Percentiles rank a stretch among this genome's conserved stretches.
phyloP scores from a whole-genome alignment of 495 filamentous ascomycete genomes.

The Monascus purpureus region DNA sequence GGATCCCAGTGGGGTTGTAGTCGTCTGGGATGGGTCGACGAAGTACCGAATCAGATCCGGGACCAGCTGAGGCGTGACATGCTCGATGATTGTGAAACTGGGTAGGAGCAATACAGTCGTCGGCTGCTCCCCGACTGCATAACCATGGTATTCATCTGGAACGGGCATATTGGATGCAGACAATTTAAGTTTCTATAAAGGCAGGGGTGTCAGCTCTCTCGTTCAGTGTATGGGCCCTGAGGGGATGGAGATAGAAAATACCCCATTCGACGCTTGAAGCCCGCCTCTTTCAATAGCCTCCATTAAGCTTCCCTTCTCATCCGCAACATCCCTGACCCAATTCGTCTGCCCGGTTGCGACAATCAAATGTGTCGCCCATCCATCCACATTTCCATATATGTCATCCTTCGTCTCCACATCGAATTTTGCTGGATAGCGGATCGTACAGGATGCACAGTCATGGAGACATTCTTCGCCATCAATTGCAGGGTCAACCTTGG shows the following conservation, averaged over 20 bases:
- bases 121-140: conserved; percentile 46
- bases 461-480: conserved; percentile 84
- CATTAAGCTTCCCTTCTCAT: conserved; percentile 92
- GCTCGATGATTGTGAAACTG: conserved; percentile 71
- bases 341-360: conserved; percentile 92
- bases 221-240: too few relatives aligned
- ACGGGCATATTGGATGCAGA: conserved; percentile 89
- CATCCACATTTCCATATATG: conserved; percentile 77
- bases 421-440: conserved; percentile 63
- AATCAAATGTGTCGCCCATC: conserved; percentile 77
- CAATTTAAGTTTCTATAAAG: conserved; percentile 63
- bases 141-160: conserved; percentile 41
- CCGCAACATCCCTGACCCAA: conserved; percentile 80
- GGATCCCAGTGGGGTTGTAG: conserved; percentile 58
- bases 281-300: conserved; percentile 60
- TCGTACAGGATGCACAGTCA: conserved; percentile 75
- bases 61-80: conserved; percentile 65
- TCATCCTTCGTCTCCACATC: conserved; percentile 63
- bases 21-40: conserved; percentile 62
- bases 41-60: conserved; percentile 57
- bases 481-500: conserved; percentile 46
- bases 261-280: conserved; percentile 59
- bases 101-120: conserved; percentile 82
- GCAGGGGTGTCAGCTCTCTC: conserved; percentile 6
- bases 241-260: conserved; percentile 22